Evolutionary conservation across 352 stramenopile species (phyloP), one percentile per base, ranked within the genome.

Genomic region (Pythium coloratum): DNA sequence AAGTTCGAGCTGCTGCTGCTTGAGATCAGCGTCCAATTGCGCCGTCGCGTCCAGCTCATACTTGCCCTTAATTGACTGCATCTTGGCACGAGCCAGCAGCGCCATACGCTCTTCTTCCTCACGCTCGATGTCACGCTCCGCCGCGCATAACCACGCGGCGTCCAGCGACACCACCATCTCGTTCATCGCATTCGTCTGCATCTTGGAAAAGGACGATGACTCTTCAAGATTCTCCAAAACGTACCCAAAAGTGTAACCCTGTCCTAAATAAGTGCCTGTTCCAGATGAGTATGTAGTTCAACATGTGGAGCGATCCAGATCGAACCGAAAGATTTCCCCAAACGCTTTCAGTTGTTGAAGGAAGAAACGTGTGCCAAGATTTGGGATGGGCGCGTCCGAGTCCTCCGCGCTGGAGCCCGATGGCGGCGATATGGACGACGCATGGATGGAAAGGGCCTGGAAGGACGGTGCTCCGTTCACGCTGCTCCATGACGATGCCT

Each of bases 401-500:
- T 67, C 59, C 10, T 14, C 34, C 4, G 46, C 50, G 46, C 26
- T 16, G 50, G 55, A 56, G 26, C 33, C 49, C 47, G 56, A 54
- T 18, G 49, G 53, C 51, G 57, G 14, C 8, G 33, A 44, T 6
- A 34, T 33, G 26, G 66, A 64, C 28, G 55, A 60, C 47, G 44
- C 53, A 20, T 70, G 54, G 67, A 42, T 33, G 55, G 57, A 67
- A 33, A 54, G 49, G 9, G 51, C 33, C 34, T 75, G 62, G 58
- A 51, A 33, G 28, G 78, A 86, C 24, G 80, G 83, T 30, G 71
- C 77, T 33, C 81, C 80, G 1, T 92, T 92, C 72, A 89, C 81
- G 61, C 74, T 89, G 72, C 73, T 92, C 32, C 76, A 89, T 59
- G 81, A 92, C 68, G 78, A 92, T 42, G 66, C 73, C 50, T 92